phyloP scores from a whole-genome alignment of 768 basidiomycete species.

The Boletus vermiculosoides region DNA sequence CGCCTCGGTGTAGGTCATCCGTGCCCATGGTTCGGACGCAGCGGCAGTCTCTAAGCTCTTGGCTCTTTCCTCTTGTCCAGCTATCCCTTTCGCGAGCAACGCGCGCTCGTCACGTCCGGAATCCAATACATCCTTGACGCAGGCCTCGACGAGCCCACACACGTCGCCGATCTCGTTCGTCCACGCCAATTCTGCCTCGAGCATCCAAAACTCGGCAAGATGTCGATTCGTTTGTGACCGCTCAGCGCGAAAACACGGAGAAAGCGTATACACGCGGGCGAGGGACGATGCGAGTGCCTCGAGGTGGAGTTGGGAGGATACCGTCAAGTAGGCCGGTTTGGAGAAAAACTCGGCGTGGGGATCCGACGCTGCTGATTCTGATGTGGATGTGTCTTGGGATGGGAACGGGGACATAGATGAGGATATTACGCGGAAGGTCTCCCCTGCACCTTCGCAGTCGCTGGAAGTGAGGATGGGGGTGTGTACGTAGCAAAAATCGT shows the following conservation, averaged over 20 bases:
- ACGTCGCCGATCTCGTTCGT: conserved; percentile 45
- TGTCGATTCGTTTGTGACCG: conserved; percentile 86
- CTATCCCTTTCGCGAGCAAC: conserved; percentile 33
- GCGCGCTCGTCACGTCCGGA: conserved; percentile 33
- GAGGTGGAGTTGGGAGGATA: conserved; percentile 94
- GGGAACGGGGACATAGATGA: conserved; percentile 5
- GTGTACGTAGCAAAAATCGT: conserved; percentile 76
- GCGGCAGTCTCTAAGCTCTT: conserved; percentile 39
- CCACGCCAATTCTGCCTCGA: conserved; percentile 91
- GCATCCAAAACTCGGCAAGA: conserved; percentile 98
- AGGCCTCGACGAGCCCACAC: conserved; percentile 56
- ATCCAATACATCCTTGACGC: conserved; percentile 42
- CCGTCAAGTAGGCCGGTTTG: conserved; percentile 79
- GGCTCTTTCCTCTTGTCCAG: conserved; percentile 36
- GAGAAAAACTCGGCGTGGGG: conserved; percentile 62
- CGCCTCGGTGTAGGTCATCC: conserved; percentile 80
- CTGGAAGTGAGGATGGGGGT: conserved; percentile 87
- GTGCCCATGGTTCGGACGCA: conserved; percentile 50
- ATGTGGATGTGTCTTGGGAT: conserved; percentile 1
- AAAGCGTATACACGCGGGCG: conserved; percentile 86
- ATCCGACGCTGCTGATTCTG: conserved; percentile 1
- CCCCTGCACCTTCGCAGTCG: conserved; percentile 96
- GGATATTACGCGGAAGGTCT: conserved; percentile 73
- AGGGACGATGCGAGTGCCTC: conserved; percentile 80
- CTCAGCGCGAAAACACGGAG: conserved; percentile 94